These are phyloP conservation scores for Jimgerdemannia flammicorona DNA, from an alignment of 192 early-diverging fungal species.

Conservation along the genomic window DNA sequence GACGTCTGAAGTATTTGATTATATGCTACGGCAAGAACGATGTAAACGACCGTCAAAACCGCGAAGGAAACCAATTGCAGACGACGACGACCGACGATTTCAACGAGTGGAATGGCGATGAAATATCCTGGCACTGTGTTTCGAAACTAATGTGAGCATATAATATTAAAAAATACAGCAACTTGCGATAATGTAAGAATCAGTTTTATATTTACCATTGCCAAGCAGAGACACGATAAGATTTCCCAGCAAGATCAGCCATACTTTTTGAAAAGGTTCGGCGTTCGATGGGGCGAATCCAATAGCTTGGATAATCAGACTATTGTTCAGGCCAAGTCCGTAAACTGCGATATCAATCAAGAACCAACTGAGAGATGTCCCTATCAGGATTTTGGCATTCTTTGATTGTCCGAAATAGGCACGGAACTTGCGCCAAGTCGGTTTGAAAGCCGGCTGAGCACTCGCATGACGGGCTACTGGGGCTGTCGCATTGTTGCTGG, in stretches of 20 bases:
- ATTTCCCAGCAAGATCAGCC: conserved; percentile 59
- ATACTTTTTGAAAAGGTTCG: neutral
- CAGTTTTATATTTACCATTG: conserved; percentile 1
- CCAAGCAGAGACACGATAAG: conserved; percentile 80
- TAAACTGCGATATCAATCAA: conserved; percentile 68
- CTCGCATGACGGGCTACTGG: neutral
- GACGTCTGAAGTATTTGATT: conserved; percentile 47
- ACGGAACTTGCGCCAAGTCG: conserved; percentile 20
- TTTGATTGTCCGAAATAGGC: conserved; percentile 64
- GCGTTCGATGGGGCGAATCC: conserved; percentile 38
- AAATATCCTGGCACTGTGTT: conserved; percentile 83
- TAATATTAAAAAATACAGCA: neutral
- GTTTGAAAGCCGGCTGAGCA: neutral
- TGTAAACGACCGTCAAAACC: conserved; percentile 57
- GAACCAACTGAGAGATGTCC: conserved; percentile 66
- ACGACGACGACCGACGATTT: conserved; percentile 75
- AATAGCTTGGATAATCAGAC: conserved; percentile 58
- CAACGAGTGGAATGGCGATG: conserved; percentile 80
- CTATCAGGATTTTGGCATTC: conserved; percentile 68
- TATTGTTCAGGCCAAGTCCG: conserved; percentile 65
- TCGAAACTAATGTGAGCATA: conserved; percentile 1
- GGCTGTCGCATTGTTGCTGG: neutral
- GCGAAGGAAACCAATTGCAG: conserved; percentile 86
- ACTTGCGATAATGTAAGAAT: neutral
- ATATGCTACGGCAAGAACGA: conserved; percentile 50